These are phyloP conservation scores for Penstemon newberryi DNA, from an alignment of 257 asterid genomes.

Conservation along the genomic window DNA sequence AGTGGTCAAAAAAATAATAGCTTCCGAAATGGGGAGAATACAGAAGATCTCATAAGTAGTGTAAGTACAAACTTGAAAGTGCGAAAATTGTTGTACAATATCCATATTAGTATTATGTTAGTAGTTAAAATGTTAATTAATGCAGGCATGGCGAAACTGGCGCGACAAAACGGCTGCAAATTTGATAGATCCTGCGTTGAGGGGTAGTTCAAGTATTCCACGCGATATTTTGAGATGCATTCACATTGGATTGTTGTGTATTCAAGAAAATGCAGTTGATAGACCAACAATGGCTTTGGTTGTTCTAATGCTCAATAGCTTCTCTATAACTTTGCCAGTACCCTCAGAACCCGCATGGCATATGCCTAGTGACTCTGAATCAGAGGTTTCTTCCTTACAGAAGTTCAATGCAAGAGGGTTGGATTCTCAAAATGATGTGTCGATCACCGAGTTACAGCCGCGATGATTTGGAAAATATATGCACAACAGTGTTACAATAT, in stretches of 20 bases:
- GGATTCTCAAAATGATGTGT: constrained; percentile 15
- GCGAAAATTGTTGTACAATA: too few species aligned
- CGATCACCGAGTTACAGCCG: constrained; percentile 24
- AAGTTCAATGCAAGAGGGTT: neutral
- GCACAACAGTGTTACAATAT: too few species aligned
- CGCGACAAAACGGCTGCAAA: constrained; percentile 18
- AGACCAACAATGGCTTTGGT: constrained; percentile 36
- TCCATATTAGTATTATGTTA: neutral
- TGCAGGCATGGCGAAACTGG: constrained; percentile 38
- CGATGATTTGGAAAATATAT: neutral
- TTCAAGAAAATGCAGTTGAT: constrained; percentile 25
- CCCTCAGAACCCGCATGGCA: constrained; percentile 29
- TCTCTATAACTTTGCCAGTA: constrained; percentile 14
- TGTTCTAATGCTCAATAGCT: constrained; percentile 28
- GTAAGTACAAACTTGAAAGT: constrained; percentile 2
- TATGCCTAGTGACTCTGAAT: neutral
- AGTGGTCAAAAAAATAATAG: constrained; percentile 25
- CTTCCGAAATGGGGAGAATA: constrained; percentile 23
- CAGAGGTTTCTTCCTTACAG: neutral
- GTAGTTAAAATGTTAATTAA: neutral
- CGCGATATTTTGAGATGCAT: constrained; percentile 33
- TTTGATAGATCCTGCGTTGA: constrained; percentile 29
- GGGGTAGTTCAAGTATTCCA: neutral
- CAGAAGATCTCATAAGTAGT: constrained; percentile 18
- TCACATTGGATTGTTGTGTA: constrained; percentile 34